phyloP scores from a whole-genome alignment of 768 basidiomycete genomes.

The Termitomyces bulborhizus region DNA sequence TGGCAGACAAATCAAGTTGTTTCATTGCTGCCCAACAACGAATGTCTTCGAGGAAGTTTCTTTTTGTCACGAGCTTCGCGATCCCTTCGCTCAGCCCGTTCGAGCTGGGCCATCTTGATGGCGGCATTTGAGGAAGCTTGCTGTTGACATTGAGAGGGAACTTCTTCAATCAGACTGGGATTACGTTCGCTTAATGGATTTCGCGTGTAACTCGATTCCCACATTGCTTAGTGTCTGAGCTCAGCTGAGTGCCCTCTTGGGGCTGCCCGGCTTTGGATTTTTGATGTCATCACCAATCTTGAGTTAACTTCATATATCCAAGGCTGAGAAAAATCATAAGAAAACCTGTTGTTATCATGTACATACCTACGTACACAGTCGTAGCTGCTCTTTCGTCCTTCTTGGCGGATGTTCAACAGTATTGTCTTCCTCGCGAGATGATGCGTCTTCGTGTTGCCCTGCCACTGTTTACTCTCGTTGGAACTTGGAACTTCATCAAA shows the following conservation, averaged over 20 bases:
- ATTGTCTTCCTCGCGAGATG: no score
- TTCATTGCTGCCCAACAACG: not conserved
- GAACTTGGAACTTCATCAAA: no score
- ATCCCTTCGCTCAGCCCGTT: not conserved
- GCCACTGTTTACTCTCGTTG: no score
- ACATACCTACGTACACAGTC: no score
- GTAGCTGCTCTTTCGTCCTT: no score
- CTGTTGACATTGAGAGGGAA: constrained; percentile 1
- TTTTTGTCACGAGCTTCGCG: not conserved
- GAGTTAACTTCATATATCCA: not conserved
- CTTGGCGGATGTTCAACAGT: no score
- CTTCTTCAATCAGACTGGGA: constrained; percentile 12
- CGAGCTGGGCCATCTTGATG: not conserved
- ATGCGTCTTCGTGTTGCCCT: no score
- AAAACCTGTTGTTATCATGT: no score
- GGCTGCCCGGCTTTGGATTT: not conserved
- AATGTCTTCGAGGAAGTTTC: not conserved
- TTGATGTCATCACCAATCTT: no score
- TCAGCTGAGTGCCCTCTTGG: constrained; percentile 2
- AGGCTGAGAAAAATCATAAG: no score
- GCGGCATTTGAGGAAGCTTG: not conserved
- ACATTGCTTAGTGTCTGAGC: not conserved
- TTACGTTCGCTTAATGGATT: constrained; percentile 11
- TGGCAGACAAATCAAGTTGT: not conserved
- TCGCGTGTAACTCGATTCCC: constrained; percentile 5